Conservation (phyloP, 768 basidiomycete species). For the Auriscalpium orientale region DNA sequence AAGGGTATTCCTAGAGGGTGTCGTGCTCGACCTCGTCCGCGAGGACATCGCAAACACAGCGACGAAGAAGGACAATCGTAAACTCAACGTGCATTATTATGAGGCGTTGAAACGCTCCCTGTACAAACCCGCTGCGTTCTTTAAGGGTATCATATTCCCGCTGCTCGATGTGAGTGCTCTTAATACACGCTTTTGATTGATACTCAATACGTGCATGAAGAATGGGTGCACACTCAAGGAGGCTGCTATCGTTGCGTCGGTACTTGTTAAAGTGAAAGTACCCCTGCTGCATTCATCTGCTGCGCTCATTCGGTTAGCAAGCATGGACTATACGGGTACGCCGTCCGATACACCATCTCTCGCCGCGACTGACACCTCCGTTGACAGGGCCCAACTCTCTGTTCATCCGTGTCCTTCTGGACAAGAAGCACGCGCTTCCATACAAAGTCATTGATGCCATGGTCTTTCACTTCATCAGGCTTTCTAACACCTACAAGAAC, state of each 20-base stretch:
- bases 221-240: slow-evolving; percentile 87
- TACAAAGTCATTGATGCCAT: slow-evolving; percentile 97
- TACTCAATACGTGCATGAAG: slow-evolving; percentile 24
- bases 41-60: slow-evolving; percentile 64
- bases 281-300: slow-evolving; percentile 97
- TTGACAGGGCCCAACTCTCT: slow-evolving; percentile 81
- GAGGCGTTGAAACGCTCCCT: slow-evolving; percentile 86
- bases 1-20: slow-evolving; percentile 85
- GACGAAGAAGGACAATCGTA: slow-evolving; percentile 49
- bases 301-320: slow-evolving; percentile 84
- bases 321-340: slow-evolving; percentile 92
- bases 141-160: slow-evolving; percentile 96
- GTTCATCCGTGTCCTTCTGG: slow-evolving; percentile 92
- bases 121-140: slow-evolving; percentile 97
- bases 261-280: slow-evolving; percentile 83
- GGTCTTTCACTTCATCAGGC: slow-evolving; percentile 96
- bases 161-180: slow-evolving; percentile 68
- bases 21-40: slow-evolving; percentile 81
- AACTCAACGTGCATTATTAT: slow-evolving; percentile 89
- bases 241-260: slow-evolving; percentile 88
- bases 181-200: not conserved
- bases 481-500: slow-evolving; percentile 85
- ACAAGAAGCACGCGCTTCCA: slow-evolving; percentile 96
- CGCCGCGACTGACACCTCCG: not conserved
- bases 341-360: not conserved